These are phyloP conservation scores for Candida freyschussii DNA, from an alignment of 1,139 yeast species.

Conservation along the genomic window DNA sequence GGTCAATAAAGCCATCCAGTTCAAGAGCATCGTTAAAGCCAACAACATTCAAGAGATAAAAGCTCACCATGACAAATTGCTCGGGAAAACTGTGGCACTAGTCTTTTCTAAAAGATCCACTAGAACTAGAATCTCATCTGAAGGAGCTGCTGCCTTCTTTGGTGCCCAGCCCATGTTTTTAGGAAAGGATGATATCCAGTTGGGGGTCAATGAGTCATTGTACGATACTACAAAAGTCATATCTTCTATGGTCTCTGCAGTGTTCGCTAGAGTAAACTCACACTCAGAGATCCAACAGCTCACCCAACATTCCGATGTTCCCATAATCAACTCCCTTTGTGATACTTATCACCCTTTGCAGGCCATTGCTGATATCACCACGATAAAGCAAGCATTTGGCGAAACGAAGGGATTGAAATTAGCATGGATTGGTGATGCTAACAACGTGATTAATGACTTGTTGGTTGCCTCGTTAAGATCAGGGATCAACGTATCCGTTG, in stretches of 20 bases:
- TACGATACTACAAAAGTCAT: slow-evolving; percentile 86
- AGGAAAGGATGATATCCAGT: slow-evolving; percentile 93
- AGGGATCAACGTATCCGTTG: slow-evolving; percentile 79
- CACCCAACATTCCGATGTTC: slow-evolving; percentile 73
- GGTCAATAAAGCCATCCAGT: slow-evolving; percentile 62
- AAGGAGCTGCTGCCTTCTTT: slow-evolving; percentile 88
- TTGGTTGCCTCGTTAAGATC: slow-evolving; percentile 84
- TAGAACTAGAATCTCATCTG: slow-evolving; percentile 89
- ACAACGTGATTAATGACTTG: slow-evolving; percentile 90
- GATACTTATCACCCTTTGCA: slow-evolving; percentile 93
- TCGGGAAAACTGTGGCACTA: slow-evolving; percentile 80
- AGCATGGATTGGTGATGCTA: slow-evolving; percentile 96
- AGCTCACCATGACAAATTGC: slow-evolving; percentile 50
- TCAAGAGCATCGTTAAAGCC: slow-evolving; percentile 52
- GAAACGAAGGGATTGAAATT: slow-evolving; percentile 50
- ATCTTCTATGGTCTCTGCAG: slow-evolving; percentile 91
- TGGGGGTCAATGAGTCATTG: slow-evolving; percentile 88
- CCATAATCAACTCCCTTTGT: slow-evolving; percentile 89
- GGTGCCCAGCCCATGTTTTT: slow-evolving; percentile 97
- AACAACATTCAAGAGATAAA: slow-evolving; percentile 40
- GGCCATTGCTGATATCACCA: slow-evolving; percentile 85
- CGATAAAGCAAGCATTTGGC: slow-evolving; percentile 76
- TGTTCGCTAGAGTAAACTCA: slow-evolving; percentile 89
- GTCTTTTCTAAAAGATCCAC: slow-evolving; percentile 89
- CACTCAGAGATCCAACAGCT: slow-evolving; percentile 80